phyloP scores from a whole-genome alignment of 805 yeast species.

The Suhomyces pyralidae region DNA sequence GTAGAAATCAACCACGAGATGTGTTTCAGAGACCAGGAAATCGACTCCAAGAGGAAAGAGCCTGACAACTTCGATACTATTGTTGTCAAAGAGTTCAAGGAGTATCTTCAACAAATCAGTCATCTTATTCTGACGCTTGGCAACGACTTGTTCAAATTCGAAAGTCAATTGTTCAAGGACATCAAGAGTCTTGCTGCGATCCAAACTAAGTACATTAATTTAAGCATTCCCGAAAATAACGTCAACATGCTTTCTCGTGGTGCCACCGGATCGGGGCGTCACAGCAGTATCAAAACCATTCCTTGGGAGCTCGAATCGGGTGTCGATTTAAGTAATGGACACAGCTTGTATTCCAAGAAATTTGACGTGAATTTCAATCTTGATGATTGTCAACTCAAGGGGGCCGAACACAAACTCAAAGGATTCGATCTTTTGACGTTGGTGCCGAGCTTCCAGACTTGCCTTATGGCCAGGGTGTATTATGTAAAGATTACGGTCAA shows the following conservation, averaged over 20 bases:
- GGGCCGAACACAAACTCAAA: constrained; percentile 13
- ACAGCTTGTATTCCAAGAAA: constrained; percentile 24
- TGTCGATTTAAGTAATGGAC: constrained; percentile 4
- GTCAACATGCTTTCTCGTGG: constrained; percentile 12
- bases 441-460: constrained; percentile 40
- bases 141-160: constrained; percentile 30
- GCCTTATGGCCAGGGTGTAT: constrained; percentile 35
- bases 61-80: constrained; percentile 31
- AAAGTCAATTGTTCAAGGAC: constrained; percentile 35
- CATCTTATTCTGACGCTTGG: constrained; percentile 34
- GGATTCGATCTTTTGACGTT: constrained; percentile 30
- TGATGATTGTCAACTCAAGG: constrained; percentile 28
- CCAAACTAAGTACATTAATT: constrained; percentile 32
- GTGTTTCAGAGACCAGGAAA: constrained; percentile 34
- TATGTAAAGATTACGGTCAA: constrained; percentile 31
- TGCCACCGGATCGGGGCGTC: constrained; percentile 17
- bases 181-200: constrained; percentile 33
- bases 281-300: constrained; percentile 20
- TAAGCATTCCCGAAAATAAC: constrained; percentile 23
- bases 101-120: constrained; percentile 23
- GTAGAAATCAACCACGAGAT: constrained; percentile 39
- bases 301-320: constrained; percentile 27
- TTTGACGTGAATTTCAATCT: constrained; percentile 29
- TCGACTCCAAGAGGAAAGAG: constrained; percentile 23
- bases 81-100: constrained; percentile 31